phyloP scores from a whole-genome alignment of 169 alveolate species.

The Cryptosporidium baileyi region DNA sequence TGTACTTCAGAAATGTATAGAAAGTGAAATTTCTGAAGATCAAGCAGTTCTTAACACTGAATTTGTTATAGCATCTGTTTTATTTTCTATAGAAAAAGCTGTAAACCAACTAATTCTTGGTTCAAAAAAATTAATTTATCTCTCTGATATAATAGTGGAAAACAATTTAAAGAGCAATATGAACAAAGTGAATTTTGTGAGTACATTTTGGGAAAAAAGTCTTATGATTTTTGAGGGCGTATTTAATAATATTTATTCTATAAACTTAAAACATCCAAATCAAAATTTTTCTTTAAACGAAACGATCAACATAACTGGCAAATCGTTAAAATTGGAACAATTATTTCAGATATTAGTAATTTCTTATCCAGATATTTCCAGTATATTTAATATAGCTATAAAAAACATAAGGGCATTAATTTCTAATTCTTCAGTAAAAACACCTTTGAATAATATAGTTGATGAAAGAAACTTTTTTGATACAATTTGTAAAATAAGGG shows the following conservation, averaged over 20 bases:
- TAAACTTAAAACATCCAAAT: constrained; percentile 17
- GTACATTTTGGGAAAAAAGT: constrained; percentile 28
- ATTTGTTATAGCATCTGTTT: not conserved
- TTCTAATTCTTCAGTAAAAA: not conserved
- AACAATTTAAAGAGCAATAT: not conserved
- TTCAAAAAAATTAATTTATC: constrained; percentile 14
- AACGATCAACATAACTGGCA: not conserved
- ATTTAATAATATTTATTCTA: constrained; percentile 36
- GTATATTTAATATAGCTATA: not conserved
- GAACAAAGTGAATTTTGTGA: constrained; percentile 12
- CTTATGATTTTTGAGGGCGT: not conserved
- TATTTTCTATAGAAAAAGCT: constrained; percentile 1
- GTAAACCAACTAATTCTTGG: constrained; percentile 7
- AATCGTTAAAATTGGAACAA: constrained; percentile 25
- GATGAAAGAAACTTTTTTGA: not conserved
- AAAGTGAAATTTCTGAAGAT: not conserved
- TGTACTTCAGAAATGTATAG: constrained; percentile 41
- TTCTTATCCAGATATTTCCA: constrained; percentile 52
- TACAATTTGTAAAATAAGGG: constrained; percentile 9
- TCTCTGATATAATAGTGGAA: constrained; percentile 6
- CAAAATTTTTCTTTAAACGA: not conserved
- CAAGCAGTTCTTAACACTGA: not conserved
- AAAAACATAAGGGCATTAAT: constrained; percentile 14
- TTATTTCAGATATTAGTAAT: constrained; percentile 19
- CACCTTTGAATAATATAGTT: not conserved